phyloP scores from a whole-genome alignment of 352 stramenopile species.

The Pythium dissotocum region DNA sequence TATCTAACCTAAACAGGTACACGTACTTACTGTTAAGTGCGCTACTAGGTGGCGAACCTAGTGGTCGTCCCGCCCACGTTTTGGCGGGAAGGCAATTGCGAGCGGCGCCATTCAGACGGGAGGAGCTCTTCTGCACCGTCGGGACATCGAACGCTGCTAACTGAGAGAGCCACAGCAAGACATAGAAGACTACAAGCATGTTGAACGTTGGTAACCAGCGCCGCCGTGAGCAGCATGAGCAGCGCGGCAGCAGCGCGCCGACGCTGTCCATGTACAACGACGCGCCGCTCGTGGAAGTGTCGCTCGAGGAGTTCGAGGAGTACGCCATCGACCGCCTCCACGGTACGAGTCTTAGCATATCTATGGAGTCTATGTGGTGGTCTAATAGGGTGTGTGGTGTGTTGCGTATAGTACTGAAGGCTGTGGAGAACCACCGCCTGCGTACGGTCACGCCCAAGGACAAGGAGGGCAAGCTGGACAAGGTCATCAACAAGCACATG shows the following conservation, averaged over 20 bases:
- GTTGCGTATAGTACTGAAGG: slow-evolving; percentile 61
- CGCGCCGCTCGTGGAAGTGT: slow-evolving; percentile 93
- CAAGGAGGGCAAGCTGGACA: slow-evolving; percentile 75
- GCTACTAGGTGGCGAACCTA: slow-evolving; percentile 15
- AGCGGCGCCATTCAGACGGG: slow-evolving; percentile 9
- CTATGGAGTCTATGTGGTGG: not conserved
- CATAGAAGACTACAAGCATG: slow-evolving; percentile 35
- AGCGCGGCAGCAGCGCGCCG: slow-evolving; percentile 43
- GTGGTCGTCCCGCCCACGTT: slow-evolving; percentile 16
- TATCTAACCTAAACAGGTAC: not conserved
- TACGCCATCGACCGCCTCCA: slow-evolving; percentile 97
- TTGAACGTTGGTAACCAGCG: slow-evolving; percentile 81
- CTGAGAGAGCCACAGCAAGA: not conserved
- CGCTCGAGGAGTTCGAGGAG: slow-evolving; percentile 98
- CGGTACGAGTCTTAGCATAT: slow-evolving; percentile 29
- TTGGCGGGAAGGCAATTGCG: slow-evolving; percentile 37
- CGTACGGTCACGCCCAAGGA: slow-evolving; percentile 72
- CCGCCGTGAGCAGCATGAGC: slow-evolving; percentile 48
- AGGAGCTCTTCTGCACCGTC: not conserved
- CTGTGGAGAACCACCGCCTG: slow-evolving; percentile 86
- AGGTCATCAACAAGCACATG: slow-evolving; percentile 86
- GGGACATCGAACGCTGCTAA: not conserved
- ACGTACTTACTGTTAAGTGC: slow-evolving; percentile 21
- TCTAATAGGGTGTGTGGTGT: not conserved
- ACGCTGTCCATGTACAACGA: slow-evolving; percentile 94